phyloP scores from a whole-genome alignment of 139 green algal genomes.

The Gonium pectorale region DNA sequence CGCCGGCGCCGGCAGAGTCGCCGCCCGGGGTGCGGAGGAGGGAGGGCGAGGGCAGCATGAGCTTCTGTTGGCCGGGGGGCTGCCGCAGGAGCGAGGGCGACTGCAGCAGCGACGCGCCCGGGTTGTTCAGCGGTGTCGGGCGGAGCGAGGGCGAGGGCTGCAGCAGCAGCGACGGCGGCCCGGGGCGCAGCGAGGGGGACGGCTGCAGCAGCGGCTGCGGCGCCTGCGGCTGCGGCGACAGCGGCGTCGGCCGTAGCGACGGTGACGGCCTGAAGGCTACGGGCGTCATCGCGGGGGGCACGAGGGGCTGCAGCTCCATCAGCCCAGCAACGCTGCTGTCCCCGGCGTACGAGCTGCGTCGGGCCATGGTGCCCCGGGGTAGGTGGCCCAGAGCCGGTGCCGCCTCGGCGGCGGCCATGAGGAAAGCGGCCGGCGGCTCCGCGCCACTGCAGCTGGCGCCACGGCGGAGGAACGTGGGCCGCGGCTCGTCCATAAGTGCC shows the following conservation, averaged over 20 bases:
- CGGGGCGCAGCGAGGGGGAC: neutral
- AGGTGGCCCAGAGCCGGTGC: neutral
- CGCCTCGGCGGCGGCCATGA: neutral
- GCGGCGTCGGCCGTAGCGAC: neutral
- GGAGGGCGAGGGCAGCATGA: neutral
- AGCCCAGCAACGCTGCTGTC: neutral
- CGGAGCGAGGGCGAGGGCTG: neutral
- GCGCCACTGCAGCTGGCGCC: constrained; percentile 10
- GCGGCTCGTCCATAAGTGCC: too few species aligned
- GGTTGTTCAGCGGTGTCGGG: too few species aligned
- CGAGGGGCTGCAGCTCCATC: neutral
- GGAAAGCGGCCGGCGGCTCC: neutral
- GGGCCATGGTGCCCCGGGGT: neutral
- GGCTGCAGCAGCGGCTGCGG: neutral
- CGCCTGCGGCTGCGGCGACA: neutral
- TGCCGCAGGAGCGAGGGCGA: constrained; percentile 4
- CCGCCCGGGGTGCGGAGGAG: neutral
- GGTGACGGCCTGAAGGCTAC: neutral
- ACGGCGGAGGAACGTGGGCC: neutral
- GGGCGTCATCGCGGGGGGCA: neutral
- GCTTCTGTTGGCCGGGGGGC: neutral
- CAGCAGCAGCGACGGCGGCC: neutral
- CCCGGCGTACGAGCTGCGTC: neutral
- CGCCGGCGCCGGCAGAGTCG: too few species aligned
- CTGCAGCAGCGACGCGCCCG: neutral